Evolutionary conservation across 108 stramenopile species (phyloP).

Genomic region (Asterionellopsis glacialis): DNA sequence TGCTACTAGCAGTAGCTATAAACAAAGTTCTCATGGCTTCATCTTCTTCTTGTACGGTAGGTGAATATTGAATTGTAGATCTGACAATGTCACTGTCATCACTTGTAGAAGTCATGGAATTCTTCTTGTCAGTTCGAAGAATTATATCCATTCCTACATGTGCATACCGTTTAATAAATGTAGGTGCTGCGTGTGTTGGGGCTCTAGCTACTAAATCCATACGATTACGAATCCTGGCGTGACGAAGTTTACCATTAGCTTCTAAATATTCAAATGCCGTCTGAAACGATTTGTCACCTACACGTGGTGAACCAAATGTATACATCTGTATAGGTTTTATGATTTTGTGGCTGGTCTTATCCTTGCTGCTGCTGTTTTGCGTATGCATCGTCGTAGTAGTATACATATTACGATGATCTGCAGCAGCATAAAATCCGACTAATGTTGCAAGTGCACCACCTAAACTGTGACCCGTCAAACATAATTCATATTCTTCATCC

Average conservation of each 20-base stretch:
- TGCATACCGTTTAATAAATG: no score
- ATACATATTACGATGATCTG: slow-evolving; percentile 18
- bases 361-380: no score
- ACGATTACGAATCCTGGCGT: slow-evolving; percentile 42
- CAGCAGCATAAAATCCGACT: slow-evolving; percentile 40
- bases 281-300: slow-evolving; percentile 3
- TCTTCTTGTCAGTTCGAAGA: no score
- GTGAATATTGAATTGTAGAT: no score
- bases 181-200: no score
- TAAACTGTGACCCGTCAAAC: slow-evolving; percentile 60
- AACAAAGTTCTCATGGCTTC: no score
- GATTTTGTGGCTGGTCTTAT: no score
- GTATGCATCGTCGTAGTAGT: slow-evolving; percentile 22
- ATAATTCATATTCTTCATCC: slow-evolving; percentile 6
- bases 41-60: no score
- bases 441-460: slow-evolving; percentile 64
- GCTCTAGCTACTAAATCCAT: slow-evolving; percentile 37
- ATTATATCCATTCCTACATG: no score
- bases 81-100: no score
- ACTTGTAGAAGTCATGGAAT: no score
- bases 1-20: no score
- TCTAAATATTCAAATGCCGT: slow-evolving; percentile 19
- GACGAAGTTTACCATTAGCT: slow-evolving; percentile 37
- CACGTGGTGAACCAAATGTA: slow-evolving; percentile 26
- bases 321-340: slow-evolving; percentile 13